Evolutionary conservation across 2,329 filamentous ascomycete genomes (phyloP), one percentile per base, ranked within the genome.

Genomic region (Monilinia aucupariae): DNA sequence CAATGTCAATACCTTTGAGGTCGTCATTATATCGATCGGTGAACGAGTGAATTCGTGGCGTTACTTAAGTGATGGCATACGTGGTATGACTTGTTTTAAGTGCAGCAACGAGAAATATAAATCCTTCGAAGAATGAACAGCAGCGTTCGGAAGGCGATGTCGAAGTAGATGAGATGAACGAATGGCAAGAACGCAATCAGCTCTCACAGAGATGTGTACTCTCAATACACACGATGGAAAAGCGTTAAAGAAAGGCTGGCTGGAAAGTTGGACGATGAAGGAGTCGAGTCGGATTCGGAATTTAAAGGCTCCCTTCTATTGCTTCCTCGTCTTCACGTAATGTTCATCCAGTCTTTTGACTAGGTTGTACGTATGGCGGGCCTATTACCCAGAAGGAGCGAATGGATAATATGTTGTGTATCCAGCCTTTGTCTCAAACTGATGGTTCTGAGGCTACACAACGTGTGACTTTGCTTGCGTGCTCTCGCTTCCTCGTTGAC

Each of bases 1-100:
- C 49, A 73, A 32, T 51, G 66, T 66, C 47, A 73, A 62, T 34
- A 54, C 65, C 49, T 65, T 66, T 55, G 65, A 65, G 34, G 66
- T 30, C 53, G 51, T 64, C 71, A 73, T 73, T 47, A 53, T 62
- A 62, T 64, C 49, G 39, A 39, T 43, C 45, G 41, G 3, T 55
- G 39, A 61, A 53, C 27, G 50, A 47, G 39, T 34, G 54, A 47
- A 55, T 22, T 27, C 49, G 37, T 61, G 48, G 49, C 27, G 20
- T 41, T 52, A 50, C 59, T 47, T 17, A n/a, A 27, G 20, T 34
- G 49, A 55, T 47, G n/a, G 39, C 59, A 61, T 61, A 37, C 50
- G 59, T 34, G 41, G 49, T 61, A 54, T n/a, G 39, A 32, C 47
- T 32, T 25, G 4, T 43, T n/a, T 49, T 8, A 39, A 41, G 39